Base-by-base conservation (phyloP, 202 grass and related monocot species). In the Digitaria exilis region DNA sequence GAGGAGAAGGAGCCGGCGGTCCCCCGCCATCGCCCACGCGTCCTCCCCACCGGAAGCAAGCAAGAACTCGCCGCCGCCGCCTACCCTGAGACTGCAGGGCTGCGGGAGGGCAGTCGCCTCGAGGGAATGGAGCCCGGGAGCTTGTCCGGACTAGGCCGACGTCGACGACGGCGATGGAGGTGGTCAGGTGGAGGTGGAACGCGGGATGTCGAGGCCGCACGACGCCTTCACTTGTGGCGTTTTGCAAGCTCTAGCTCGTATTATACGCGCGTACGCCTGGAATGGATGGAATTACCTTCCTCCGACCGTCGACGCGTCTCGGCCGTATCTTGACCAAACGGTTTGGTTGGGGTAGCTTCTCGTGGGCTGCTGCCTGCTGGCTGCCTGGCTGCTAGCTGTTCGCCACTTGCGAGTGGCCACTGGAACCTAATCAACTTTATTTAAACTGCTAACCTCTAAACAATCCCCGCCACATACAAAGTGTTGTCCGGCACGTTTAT, bases 131-230 rank as follows among this genome's bases (percentile, higher is more conserved):
- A 63, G 18, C 5, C 42, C 26, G 4, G 57, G 35, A 44, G 79
- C 42, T 18, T 61, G 6, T 2, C 64, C 68, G 87, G 84, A 76
- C 70, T 80, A 69, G 67, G 12, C 25, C 57, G 25, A 15, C 57
- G 25, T 25, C 25, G 46, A 30, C 2, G 22, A 48, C 58, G 73
- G 22, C 14, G 83, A 19, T 42, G 22, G 42, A 13, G 72, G 14
- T 37, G 35, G 35, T 37, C 35, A 5, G 17, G 16, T 25, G 71
- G 24, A 13, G 73, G 46, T 4, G 59, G 48, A 12, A 50, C 67
- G 56, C 28, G 73, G 19, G 1, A 73, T 50, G 34, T 6, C 17
- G 61, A 21, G 15, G 66, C n/a, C 49, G 56, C 80, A 78, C 80
- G 35, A 75, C 75, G 68, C 80, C 25, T 58, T 15, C 25, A 25